A percentile compares a stretch with the other conserved stretches of the same genome.
Evolutionary conservation across 2,329 filamentous ascomycete genomes (phyloP).

Genomic region (Coniochaeta ligniaria): DNA sequence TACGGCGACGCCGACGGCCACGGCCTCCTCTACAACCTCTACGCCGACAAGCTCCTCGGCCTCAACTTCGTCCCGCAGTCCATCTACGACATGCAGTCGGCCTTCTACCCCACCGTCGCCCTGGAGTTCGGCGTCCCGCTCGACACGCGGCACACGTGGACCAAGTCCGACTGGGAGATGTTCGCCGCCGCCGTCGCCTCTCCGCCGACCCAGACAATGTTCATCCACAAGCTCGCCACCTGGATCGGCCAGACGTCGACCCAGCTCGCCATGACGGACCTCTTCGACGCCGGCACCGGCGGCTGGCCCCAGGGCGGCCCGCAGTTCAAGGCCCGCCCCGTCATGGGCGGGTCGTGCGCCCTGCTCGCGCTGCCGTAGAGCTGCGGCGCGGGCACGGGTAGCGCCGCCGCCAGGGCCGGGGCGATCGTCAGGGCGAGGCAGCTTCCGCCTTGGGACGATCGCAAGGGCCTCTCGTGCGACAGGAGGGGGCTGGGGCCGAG

Average conservation of each 20-base stretch:
- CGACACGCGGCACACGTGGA: conserved; percentile 73
- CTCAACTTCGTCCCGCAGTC: conserved; percentile 68
- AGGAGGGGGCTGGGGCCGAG: neutral
- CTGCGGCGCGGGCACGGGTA: neutral
- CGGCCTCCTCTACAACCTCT: conserved; percentile 70
- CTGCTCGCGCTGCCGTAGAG: conserved; percentile 53
- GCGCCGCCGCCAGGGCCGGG: neutral
- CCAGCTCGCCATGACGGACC: conserved; percentile 66
- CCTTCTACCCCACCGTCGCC: conserved; percentile 66
- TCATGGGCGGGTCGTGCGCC: conserved; percentile 74
- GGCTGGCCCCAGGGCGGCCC: conserved; percentile 52
- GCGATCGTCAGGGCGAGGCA: neutral
- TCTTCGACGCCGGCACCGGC: conserved; percentile 66
- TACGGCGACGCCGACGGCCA: conserved; percentile 59
- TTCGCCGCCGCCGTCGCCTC: conserved; percentile 72
- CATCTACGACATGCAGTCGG: conserved; percentile 71
- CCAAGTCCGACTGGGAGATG: conserved; percentile 84
- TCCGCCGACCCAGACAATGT: conserved; percentile 51
- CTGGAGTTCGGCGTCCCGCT: conserved; percentile 76
- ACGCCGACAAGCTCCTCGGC: conserved; percentile 68
- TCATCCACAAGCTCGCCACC: conserved; percentile 60
- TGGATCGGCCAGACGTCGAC: conserved; percentile 72
- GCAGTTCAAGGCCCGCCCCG: conserved; percentile 68
- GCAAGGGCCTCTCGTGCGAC: neutral
- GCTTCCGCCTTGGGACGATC: neutral